Evolutionary conservation across 2,329 filamentous ascomycete species (phyloP), one percentile per base, ranked within the genome.

Genomic region (Fusarium papillatum): DNA sequence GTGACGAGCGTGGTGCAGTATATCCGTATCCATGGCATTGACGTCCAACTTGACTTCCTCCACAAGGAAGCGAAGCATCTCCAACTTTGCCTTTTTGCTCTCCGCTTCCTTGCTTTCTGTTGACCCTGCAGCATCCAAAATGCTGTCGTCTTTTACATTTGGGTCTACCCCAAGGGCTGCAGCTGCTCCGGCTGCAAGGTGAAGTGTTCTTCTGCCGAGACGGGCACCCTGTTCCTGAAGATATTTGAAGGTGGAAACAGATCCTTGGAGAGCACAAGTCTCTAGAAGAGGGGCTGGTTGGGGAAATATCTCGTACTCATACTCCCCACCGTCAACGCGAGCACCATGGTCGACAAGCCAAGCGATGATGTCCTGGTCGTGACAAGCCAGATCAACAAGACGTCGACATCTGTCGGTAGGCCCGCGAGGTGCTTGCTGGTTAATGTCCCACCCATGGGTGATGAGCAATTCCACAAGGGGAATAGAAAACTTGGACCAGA

Each of bases 321-420:
- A n/a, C n/a, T 63, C 60, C 7, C 55, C 70, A 4, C 66, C 48
- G 4, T 74, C 65, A 16, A 71, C 55, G 3, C 29, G 34, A n/a
- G 71, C 73, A 1, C 73, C 68, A 16, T 66, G 59, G 14, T 63
- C 66, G 10, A 74, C 63, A 7, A 74, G 60, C 72, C 72, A 72
- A 22, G 36, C 17, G 50, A 74, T 62, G n/a, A 60, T 22, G 8
- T 63, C 60, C 13, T 63, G 50, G 8, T 65, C 39, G 31, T 64
- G 43, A 17, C 67, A 68, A 3, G 60, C 70, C 1, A 67, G 29
- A 64, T 74, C 64, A 14, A 74, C 63, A 2, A 74, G 55, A 24
- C 59, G 61, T 16, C 34, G 38, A 22, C 64, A 24, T n/a, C 60
- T 31, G 13, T 38, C 46, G 17, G 13, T 41, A 7, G 63, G 14